Percentiles rank a stretch among this genome's conserved stretches.
Conservation (phyloP, 306 rosid species). For the Ammopiptanthus mongolicus region DNA sequence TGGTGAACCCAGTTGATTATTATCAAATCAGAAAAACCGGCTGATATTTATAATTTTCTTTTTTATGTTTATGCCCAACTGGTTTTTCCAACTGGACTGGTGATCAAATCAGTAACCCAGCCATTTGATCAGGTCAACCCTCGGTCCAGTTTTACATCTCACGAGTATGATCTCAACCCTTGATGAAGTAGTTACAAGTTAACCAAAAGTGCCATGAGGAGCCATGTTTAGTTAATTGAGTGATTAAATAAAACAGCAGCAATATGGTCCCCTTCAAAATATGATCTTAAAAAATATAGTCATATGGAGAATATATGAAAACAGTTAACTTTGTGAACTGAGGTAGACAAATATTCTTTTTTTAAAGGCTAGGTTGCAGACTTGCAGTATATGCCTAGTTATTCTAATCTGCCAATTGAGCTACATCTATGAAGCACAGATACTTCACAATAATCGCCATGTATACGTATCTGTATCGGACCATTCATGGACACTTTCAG, state of each 20-base stretch:
- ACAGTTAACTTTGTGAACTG: neutral
- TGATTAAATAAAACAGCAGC: neutral
- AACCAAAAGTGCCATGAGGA: too few relatives aligned
- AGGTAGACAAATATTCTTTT: neutral
- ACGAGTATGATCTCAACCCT: neutral
- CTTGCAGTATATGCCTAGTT: neutral
- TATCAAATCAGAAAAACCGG: neutral
- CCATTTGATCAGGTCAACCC: neutral
- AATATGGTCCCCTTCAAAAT: constrained; percentile 4
- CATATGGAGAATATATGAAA: neutral
- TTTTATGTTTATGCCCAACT: neutral
- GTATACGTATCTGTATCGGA: too few relatives aligned
- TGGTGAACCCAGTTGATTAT: neutral
- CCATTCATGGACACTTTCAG: neutral
- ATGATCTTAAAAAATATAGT: neutral
- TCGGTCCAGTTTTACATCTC: neutral
- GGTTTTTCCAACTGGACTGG: neutral
- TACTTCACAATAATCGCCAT: too few relatives aligned
- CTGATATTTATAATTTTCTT: neutral
- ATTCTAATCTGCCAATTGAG: neutral
- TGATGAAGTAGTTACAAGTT: neutral
- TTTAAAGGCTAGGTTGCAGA: neutral
- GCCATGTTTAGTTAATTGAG: neutral
- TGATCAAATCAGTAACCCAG: neutral
- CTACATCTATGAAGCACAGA: neutral